phyloP scores from a whole-genome alignment of 1,139 yeast genomes.

The Protomyces inouyei region DNA sequence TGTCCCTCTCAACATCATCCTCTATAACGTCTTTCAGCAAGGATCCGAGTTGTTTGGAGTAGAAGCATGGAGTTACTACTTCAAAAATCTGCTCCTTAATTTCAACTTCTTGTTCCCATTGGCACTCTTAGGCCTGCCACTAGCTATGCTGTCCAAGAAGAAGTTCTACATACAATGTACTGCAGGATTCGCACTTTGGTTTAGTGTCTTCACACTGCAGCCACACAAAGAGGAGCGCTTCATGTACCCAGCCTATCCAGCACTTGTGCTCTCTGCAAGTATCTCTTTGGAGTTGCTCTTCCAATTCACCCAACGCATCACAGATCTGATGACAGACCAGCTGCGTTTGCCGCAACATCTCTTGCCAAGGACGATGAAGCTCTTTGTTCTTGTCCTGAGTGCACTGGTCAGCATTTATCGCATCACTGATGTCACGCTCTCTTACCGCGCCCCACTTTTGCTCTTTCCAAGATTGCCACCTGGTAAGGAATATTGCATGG shows the following conservation, averaged over 20 bases:
- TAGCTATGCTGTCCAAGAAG: neutral
- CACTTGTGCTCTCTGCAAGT: constrained; percentile 61
- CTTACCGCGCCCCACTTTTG: constrained; percentile 41
- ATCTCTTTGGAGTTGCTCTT: constrained; percentile 40
- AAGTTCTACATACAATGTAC: constrained; percentile 33
- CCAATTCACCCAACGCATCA: neutral
- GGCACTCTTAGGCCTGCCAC: constrained; percentile 45
- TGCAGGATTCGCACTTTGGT: constrained; percentile 60
- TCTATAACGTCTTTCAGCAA: constrained; percentile 70
- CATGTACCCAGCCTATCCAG: constrained; percentile 75
- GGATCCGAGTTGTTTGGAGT: constrained; percentile 92
- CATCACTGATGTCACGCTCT: constrained; percentile 38
- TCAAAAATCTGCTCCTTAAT: constrained; percentile 63
- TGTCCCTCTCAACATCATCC: constrained; percentile 77
- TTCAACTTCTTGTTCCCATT: constrained; percentile 57
- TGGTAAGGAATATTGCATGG: constrained; percentile 50
- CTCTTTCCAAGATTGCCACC: constrained; percentile 35
- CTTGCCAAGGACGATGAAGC: neutral
- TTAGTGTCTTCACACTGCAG: constrained; percentile 58
- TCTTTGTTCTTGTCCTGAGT: constrained; percentile 4
- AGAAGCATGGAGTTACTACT: constrained; percentile 75
- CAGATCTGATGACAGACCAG: neutral
- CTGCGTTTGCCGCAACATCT: neutral
- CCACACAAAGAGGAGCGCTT: constrained; percentile 95
- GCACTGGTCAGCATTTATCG: constrained; percentile 36